phyloP scores from a whole-genome alignment of 805 yeast species.

The Starmerella potacharoeniae region DNA sequence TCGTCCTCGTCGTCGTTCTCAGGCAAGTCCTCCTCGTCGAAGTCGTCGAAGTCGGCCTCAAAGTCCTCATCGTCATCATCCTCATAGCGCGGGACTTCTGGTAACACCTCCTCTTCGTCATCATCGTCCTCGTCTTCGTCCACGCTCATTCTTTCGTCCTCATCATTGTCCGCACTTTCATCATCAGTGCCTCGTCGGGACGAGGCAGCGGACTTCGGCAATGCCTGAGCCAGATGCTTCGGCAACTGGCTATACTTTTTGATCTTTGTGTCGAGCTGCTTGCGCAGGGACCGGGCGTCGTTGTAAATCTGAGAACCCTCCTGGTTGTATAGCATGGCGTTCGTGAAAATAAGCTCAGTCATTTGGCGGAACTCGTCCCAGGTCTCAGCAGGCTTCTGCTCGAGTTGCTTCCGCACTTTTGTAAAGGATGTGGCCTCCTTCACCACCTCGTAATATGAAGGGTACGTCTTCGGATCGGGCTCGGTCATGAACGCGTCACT shows the following conservation, averaged over 20 bases:
- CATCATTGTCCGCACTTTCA: conserved; percentile 1
- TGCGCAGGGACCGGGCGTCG: conserved; percentile 54
- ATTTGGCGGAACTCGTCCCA: conserved; percentile 51
- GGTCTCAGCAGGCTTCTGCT: conserved; percentile 40
- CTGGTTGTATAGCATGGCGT: conserved; percentile 70
- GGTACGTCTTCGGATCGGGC: conserved; percentile 58
- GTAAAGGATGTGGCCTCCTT: conserved; percentile 64
- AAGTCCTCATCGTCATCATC: conserved; percentile 25
- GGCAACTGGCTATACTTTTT: conserved; percentile 20
- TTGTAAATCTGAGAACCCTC: conserved; percentile 58
- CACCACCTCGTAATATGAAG: conserved; percentile 68
- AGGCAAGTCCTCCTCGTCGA: conserved; percentile 22
- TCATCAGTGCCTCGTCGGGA: neutral
- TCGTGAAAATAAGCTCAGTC: conserved; percentile 53
- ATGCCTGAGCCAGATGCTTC: conserved; percentile 14
- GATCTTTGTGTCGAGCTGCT: conserved; percentile 33
- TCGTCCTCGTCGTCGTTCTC: conserved; percentile 7
- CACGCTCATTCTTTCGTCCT: conserved; percentile 7
- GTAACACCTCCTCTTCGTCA: conserved; percentile 24
- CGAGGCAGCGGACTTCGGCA: conserved; percentile 6
- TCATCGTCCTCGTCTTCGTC: conserved; percentile 24
- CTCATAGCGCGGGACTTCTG: conserved; percentile 19
- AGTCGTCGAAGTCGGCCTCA: conserved; percentile 23
- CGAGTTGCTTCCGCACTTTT: conserved; percentile 43
- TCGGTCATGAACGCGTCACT: conserved; percentile 66